Evolutionary conservation across 345 rosid genomes (phyloP), one percentile per base, ranked within the genome.

Genomic region (Gossypium thurberi): DNA sequence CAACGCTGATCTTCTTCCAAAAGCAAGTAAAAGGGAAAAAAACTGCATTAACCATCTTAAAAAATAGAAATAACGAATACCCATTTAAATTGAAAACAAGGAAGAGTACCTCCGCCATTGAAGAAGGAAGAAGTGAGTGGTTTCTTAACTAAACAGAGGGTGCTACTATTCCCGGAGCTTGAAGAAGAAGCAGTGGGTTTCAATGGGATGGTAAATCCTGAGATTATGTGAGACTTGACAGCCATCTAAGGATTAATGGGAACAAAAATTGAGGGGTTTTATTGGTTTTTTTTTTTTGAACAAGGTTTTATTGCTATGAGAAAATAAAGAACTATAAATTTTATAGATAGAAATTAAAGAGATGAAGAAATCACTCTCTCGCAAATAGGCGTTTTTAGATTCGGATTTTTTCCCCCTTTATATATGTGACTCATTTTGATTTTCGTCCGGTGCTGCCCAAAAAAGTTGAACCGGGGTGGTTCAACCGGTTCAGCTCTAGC

Each of bases 41-140:
- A 33, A 37, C 13, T 63, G n/a, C 48, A 63, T 63, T 63, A 9
- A 65, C 37, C 2, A 48, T 13, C 15, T 28, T 4, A 3, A 17
- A 26, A 9, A 20, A 26, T 10, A 64, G 40, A 74, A 53, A 20
- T 43, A n/a, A 59, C 11, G 43, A 52, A 50, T 26, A 12, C 44
- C 70, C 66, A 63, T 12, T 5, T 56, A 75, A 9, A 61, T 10
- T 33, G 62, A 70, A n/a, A 20, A 12, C 3, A 12, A 60, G 13
- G 12, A 65, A 37, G 25, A 23, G 17, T 69, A 86, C 89, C 85
- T 79, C 87, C 87, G 10, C 80, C 84, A 71, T 75, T 82, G 72
- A 88, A 65, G 73, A 86, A 83, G 28, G 84, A 63, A 13, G 86
- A 77, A 44, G 69, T 56, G 68, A 84, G 86, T 17, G 85, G 84